Evolutionary conservation across 2,329 filamentous ascomycete genomes (phyloP).

Genomic region (Pezicula neosporulosa): DNA sequence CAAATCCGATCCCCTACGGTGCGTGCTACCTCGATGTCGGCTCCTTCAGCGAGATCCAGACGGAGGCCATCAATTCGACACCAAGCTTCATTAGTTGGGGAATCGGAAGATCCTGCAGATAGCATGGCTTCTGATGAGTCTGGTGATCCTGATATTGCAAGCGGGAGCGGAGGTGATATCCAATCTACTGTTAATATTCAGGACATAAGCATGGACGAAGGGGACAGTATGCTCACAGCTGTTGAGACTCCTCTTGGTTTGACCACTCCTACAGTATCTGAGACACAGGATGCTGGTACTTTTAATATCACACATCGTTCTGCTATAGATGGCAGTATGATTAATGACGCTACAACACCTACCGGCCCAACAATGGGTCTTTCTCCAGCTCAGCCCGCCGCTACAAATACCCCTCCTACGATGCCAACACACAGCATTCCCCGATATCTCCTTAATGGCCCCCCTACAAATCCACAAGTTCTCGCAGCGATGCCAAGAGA

Average conservation of each 20-base stretch:
- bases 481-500: slow-evolving; percentile 92
- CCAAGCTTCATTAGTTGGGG: slow-evolving; percentile 80
- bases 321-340: slow-evolving; percentile 79
- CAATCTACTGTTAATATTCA: slow-evolving; percentile 82
- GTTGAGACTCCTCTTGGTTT: slow-evolving; percentile 70
- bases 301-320: slow-evolving; percentile 92
- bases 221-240: slow-evolving; percentile 71
- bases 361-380: slow-evolving; percentile 67
- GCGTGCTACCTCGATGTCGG: slow-evolving; percentile 49
- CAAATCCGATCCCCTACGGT: slow-evolving; percentile 56
- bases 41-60: slow-evolving; percentile 52
- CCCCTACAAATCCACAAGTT: slow-evolving; percentile 66
- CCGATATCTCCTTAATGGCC: slow-evolving; percentile 72
- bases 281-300: slow-evolving; percentile 79
- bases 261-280: slow-evolving; percentile 74
- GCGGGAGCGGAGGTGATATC: slow-evolving; percentile 73
- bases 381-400: slow-evolving; percentile 58
- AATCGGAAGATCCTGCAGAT: slow-evolving; percentile 82
- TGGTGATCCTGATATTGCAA: slow-evolving; percentile 68
- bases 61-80: slow-evolving; percentile 84
- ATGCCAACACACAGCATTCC: slow-evolving; percentile 71
- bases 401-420: slow-evolving; percentile 71
- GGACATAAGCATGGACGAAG: slow-evolving; percentile 73
- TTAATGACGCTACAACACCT: slow-evolving; percentile 65
- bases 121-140: slow-evolving; percentile 78